A percentile compares a stretch with the other conserved stretches of the same genome.
phyloP scores from a whole-genome alignment of 176 grass and related monocot genomes.

The Aechmea fasciata region DNA sequence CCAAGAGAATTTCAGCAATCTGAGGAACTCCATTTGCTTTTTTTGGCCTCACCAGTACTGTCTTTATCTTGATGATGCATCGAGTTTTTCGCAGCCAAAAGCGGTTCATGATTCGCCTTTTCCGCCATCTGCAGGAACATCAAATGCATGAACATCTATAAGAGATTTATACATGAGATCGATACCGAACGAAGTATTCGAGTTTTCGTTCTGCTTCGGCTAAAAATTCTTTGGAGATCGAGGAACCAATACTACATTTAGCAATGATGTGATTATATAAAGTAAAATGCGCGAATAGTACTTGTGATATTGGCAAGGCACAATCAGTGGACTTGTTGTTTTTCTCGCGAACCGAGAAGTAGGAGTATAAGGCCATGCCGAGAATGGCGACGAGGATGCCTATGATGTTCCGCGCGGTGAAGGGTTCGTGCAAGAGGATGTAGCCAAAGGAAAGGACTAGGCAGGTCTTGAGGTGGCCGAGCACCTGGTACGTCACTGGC shows the following conservation, averaged over 20 bases:
- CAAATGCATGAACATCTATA: neutral
- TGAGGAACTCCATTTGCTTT: neutral
- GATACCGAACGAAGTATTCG: neutral
- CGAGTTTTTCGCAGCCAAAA: constrained; percentile 1
- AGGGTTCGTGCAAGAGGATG: constrained; percentile 79
- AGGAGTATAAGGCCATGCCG: constrained; percentile 89
- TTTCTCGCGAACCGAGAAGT: constrained; percentile 70
- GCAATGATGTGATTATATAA: neutral
- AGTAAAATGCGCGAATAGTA: constrained; percentile 19
- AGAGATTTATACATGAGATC: neutral
- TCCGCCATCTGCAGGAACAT: constrained; percentile 6
- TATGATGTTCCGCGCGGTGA: constrained; percentile 64
- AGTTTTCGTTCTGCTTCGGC: neutral
- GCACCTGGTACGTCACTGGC: constrained; percentile 95
- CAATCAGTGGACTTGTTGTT: constrained; percentile 87
- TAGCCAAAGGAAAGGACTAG: constrained; percentile 96
- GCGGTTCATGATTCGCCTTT: neutral
- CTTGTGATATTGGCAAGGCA: constrained; percentile 72
- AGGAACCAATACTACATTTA: too few relatives aligned
- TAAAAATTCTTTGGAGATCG: too few relatives aligned
- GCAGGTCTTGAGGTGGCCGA: constrained; percentile 98
- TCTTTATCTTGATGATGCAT: constrained; percentile 4
- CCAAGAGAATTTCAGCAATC: neutral
- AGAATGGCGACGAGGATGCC: constrained; percentile 93
- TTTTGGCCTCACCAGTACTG: neutral